Conservation (phyloP, 1,284 basidiomycete genomes). For the Rhodotorula sp. region DNA sequence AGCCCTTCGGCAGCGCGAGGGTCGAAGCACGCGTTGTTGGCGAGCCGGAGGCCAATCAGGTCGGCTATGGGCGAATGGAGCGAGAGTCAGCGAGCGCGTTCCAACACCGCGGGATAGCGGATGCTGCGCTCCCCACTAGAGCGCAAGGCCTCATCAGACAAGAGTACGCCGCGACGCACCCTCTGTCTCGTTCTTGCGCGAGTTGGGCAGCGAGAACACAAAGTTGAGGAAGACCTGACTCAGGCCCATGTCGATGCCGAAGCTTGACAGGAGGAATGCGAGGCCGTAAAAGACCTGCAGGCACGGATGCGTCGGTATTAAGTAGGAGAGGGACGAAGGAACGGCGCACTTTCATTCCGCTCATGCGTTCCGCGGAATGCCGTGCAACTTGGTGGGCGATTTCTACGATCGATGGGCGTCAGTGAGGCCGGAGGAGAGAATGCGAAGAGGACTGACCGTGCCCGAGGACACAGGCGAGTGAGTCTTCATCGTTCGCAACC, state of each 20-base stretch:
- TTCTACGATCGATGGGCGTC: slow-evolving; percentile 57
- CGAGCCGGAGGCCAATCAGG: slow-evolving; percentile 47
- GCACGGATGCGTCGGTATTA: slow-evolving; percentile 50
- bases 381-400: slow-evolving; percentile 83
- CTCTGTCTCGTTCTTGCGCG: slow-evolving; percentile 76
- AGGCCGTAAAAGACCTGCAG: slow-evolving; percentile 62
- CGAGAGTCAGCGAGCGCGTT: slow-evolving; percentile 64
- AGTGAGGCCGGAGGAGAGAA: not conserved
- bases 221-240: slow-evolving; percentile 57
- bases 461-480: slow-evolving; percentile 80
- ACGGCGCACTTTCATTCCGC: slow-evolving; percentile 38
- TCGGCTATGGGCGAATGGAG: slow-evolving; percentile 21
- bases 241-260: slow-evolving; percentile 65
- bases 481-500: slow-evolving; percentile 68
- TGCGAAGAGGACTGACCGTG: slow-evolving; percentile 64
- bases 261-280: slow-evolving; percentile 58
- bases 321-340: slow-evolving; percentile 16
- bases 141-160: too few species aligned
- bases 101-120: slow-evolving; percentile 62
- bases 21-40: slow-evolving; percentile 70
- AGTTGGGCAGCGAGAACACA: slow-evolving; percentile 75
- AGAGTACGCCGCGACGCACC: slow-evolving; percentile 54
- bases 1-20: slow-evolving; percentile 67
- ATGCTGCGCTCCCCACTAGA: too few species aligned
- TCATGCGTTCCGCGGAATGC: slow-evolving; percentile 67